Percentiles rank a stretch among this genome's conserved stretches.
These are phyloP conservation scores for Colletotrichum chlorophyti DNA, from an alignment of 2,329 filamentous ascomycete genomes.

Conservation along the genomic window DNA sequence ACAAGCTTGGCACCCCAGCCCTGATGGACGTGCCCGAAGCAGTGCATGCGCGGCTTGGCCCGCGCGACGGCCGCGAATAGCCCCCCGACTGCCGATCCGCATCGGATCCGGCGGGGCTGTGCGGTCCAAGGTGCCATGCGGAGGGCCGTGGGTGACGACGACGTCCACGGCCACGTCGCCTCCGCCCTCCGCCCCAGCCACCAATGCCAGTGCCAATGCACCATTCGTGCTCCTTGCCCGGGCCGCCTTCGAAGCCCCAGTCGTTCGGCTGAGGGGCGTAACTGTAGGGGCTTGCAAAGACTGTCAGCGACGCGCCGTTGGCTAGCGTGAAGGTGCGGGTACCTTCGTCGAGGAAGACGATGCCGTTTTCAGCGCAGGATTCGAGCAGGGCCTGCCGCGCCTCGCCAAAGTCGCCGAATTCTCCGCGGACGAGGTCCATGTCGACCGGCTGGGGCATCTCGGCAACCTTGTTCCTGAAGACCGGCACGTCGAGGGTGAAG, in stretches of 20 bases:
- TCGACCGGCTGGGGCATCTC: not conserved
- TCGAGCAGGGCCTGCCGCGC: conserved; percentile 40
- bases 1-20: conserved; percentile 50
- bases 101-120: conserved; percentile 35
- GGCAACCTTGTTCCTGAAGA: not conserved
- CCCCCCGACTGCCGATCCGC: conserved; percentile 38
- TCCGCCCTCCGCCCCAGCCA: no score
- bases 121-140: conserved; percentile 48
- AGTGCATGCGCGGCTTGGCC: conserved; percentile 41
- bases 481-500: conserved; percentile 44
- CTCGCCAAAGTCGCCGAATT: conserved; percentile 47
- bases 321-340: conserved; percentile 44
- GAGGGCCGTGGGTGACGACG: conserved; percentile 44
- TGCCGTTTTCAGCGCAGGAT: conserved; percentile 5
- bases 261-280: conserved; percentile 43
- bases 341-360: conserved; percentile 50
- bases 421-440: conserved; percentile 22
- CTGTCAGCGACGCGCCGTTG: conserved; percentile 47
- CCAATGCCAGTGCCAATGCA: no score
- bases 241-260: conserved; percentile 45
- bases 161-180: conserved; percentile 39
- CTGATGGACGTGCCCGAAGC: conserved; percentile 43
- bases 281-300: conserved; percentile 56
- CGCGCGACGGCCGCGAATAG: conserved; percentile 39
- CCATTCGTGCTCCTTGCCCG: conserved; percentile 32